Conservation (phyloP, 495 filamentous ascomycete genomes). For the Podospora didyma region DNA sequence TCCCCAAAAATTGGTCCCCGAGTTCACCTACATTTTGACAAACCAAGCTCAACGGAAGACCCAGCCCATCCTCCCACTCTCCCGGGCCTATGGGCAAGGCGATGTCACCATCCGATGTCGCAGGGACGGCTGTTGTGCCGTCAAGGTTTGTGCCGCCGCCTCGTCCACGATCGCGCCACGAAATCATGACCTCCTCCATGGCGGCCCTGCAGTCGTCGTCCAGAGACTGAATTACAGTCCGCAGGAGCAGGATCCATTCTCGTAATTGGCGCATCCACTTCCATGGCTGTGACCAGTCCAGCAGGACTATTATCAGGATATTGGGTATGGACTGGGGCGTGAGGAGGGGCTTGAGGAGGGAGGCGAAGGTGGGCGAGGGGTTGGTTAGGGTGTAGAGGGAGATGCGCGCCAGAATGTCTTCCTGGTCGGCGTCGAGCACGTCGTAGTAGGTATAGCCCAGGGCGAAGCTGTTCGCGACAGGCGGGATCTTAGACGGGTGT, state of each 20-base stretch:
- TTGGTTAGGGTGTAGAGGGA: conserved; percentile 85
- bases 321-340: conserved; percentile 82
- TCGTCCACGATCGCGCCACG: conserved; percentile 56
- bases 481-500: conserved; percentile 62
- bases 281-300: conserved; percentile 94
- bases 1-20: background rate
- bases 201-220: conserved; percentile 72
- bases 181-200: conserved; percentile 77
- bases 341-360: conserved; percentile 78
- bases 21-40: conserved; percentile 74
- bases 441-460: conserved; percentile 95
- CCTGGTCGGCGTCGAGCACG: conserved; percentile 90
- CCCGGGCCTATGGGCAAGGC: conserved; percentile 79
- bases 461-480: conserved; percentile 88
- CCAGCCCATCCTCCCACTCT: conserved; percentile 90
- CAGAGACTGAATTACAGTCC: conserved; percentile 68
- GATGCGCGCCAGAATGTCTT: conserved; percentile 90
- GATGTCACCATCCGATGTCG: conserved; percentile 53
- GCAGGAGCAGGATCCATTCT: conserved; percentile 80
- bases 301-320: conserved; percentile 79
- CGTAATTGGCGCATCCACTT: conserved; percentile 82
- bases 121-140: conserved; percentile 36
- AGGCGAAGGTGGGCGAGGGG: conserved; percentile 76
- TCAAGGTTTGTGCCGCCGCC: conserved; percentile 48
- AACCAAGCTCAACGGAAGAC: conserved; percentile 85